phyloP scores from a whole-genome alignment of 2,329 filamentous ascomycete genomes.

The Neofusicoccum kwambonambiense region DNA sequence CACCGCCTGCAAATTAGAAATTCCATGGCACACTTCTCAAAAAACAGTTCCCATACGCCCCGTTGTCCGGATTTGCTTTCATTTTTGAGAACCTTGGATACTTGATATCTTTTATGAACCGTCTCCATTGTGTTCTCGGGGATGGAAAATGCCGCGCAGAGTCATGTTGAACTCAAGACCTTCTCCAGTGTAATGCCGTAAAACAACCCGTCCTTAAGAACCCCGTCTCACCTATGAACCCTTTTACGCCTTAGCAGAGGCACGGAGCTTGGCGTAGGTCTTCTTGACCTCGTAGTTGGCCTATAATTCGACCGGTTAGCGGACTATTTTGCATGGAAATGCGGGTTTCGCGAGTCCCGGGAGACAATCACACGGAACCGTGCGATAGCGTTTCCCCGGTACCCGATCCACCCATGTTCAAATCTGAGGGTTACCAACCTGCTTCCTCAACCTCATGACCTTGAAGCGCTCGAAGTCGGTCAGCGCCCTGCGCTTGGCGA shows the following conservation, averaged over 20 bases:
- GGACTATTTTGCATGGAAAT: no score
- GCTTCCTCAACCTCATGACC: conserved; percentile 99
- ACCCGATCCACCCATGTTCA: not conserved
- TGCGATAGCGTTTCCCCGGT: not conserved
- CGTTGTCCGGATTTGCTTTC: conserved; percentile 18
- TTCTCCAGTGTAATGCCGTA: conserved; percentile 26
- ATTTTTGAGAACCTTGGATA: conserved; percentile 20
- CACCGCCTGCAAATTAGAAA: not conserved
- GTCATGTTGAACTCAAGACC: conserved; percentile 31
- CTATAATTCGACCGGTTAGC: conserved; percentile 36
- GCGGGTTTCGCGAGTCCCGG: no score
- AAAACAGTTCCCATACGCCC: conserved; percentile 15
- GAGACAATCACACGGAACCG: not conserved
- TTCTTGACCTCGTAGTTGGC: conserved; percentile 95
- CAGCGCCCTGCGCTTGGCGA: conserved; percentile 81
- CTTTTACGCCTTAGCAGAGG: conserved; percentile 36
- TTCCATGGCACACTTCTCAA: conserved; percentile 6
- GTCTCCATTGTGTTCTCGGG: conserved; percentile 18
- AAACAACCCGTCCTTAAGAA: conserved; percentile 19
- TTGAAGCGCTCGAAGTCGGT: conserved; percentile 99
- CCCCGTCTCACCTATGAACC: conserved; percentile 23
- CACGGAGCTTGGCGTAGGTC: conserved; percentile 80
- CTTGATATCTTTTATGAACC: conserved; percentile 18
- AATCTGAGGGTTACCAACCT: conserved; percentile 59
- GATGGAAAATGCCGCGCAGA: conserved; percentile 15